A percentile compares a stretch with the other conserved stretches of the same genome.
Evolutionary conservation across 805 yeast genomes (phyloP).

Genomic region (Dipodascopsis uninucleata): DNA sequence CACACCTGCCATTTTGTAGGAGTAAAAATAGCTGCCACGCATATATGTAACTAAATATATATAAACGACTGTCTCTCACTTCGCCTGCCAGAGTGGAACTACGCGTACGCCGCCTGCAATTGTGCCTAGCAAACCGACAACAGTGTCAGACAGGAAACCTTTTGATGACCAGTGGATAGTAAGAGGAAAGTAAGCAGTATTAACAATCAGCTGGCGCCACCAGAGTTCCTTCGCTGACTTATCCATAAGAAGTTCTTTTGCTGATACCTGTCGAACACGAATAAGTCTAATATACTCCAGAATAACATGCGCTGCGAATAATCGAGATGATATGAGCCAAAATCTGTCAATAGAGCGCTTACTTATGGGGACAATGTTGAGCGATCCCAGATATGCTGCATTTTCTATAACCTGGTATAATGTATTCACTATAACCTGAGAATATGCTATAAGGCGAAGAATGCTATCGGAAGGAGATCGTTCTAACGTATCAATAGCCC

Average conservation of each 20-base stretch:
- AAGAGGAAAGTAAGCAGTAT: conserved; percentile 42
- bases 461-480: conserved; percentile 34
- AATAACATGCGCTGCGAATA: conserved; percentile 42
- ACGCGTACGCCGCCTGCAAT: conserved; percentile 34
- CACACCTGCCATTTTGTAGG: too few species aligned
- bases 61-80: too few species aligned
- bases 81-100: conserved; percentile 25
- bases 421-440: conserved; percentile 38
- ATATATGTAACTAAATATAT: too few species aligned
- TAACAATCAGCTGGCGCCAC: conserved; percentile 34
- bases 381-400: conserved; percentile 39
- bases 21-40: too few species aligned
- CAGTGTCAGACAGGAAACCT: conserved; percentile 35
- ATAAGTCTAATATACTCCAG: conserved; percentile 35
- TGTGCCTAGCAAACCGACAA: conserved; percentile 41
- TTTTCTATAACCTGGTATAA: conserved; percentile 43
- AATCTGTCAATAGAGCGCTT: conserved; percentile 32
- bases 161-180: conserved; percentile 43
- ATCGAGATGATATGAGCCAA: conserved; percentile 38
- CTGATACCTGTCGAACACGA: conserved; percentile 12
- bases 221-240: conserved; percentile 12
- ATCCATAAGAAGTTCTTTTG: neutral
- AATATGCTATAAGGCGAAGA: conserved; percentile 33
- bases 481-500: conserved; percentile 37
- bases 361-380: conserved; percentile 36